phyloP scores from a whole-genome alignment of 2,329 filamentous ascomycete genomes.

The Microcyclosporella mali region DNA sequence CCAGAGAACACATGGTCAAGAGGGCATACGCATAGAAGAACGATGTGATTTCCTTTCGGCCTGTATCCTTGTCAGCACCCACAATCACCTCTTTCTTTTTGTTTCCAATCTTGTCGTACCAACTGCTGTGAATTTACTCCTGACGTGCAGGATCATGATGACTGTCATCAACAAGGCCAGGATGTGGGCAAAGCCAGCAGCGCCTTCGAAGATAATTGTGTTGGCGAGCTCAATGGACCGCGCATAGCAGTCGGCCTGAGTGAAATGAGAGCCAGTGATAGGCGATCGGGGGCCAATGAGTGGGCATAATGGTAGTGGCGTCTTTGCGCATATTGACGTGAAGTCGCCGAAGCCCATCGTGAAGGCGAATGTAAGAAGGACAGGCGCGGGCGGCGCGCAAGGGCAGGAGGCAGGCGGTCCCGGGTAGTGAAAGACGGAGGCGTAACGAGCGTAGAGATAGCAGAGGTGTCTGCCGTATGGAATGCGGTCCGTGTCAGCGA shows the following conservation, averaged over 20 bases:
- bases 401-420: too few species aligned
- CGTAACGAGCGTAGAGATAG: too few species aligned
- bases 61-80: slow-evolving; percentile 32
- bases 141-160: slow-evolving; percentile 94
- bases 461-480: too few species aligned
- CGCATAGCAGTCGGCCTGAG: slow-evolving; percentile 86
- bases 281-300: slow-evolving; percentile 69
- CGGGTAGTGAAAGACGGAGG: too few species aligned
- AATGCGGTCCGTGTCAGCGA: too few species aligned
- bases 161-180: slow-evolving; percentile 84
- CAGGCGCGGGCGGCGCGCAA: too few species aligned
- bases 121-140: slow-evolving; percentile 96
- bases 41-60: slow-evolving; percentile 66
- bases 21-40: slow-evolving; percentile 98
- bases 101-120: slow-evolving; percentile 51
- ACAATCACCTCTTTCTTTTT: background rate
- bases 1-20: slow-evolving; percentile 78
- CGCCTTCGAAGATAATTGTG: slow-evolving; percentile 95
- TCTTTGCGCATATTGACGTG: slow-evolving; percentile 74
- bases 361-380: slow-evolving; percentile 12
- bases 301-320: slow-evolving; percentile 79
- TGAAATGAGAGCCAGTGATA: slow-evolving; percentile 59
- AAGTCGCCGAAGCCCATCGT: slow-evolving; percentile 91
- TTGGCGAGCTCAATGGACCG: slow-evolving; percentile 94
- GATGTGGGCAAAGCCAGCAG: slow-evolving; percentile 88